phyloP scores from a whole-genome alignment of 257 asterid genomes.

The Ligustrum vulgare region DNA sequence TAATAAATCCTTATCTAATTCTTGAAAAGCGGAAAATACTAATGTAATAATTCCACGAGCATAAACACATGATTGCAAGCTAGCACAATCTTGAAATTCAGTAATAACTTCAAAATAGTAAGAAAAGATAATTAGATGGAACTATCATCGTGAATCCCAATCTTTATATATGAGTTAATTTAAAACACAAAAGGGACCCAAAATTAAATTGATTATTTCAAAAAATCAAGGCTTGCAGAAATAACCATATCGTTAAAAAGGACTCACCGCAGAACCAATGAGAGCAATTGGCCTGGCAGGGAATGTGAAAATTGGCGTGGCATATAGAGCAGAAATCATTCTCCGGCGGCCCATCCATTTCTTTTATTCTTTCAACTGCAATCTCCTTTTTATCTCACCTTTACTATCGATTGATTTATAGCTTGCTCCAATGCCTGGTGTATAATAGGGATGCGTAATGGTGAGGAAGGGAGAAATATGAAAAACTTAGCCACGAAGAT shows the following conservation, averaged over 20 bases:
- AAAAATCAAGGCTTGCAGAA: background rate
- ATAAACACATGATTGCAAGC: background rate
- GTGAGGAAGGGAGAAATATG: too few relatives aligned
- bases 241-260: background rate
- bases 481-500: too few relatives aligned
- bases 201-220: too few relatives aligned
- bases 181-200: background rate
- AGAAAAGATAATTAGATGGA: too few relatives aligned
- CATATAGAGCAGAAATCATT: conserved; percentile 85
- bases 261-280: conserved; percentile 93
- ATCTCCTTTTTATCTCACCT: background rate
- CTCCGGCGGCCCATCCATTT: conserved; percentile 81
- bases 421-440: background rate
- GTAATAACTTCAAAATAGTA: background rate
- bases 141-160: conserved; percentile 6
- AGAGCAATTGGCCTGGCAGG: conserved; percentile 75
- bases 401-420: background rate
- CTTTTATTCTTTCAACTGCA: conserved; percentile 20
- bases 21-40: background rate
- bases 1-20: background rate
- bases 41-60: background rate
- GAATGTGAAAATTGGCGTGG: conserved; percentile 33
- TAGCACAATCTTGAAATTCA: background rate
- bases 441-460: background rate
- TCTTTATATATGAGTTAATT: background rate